Conservation (phyloP, 1,139 yeast genomes). For the Taiozyma sp. region DNA sequence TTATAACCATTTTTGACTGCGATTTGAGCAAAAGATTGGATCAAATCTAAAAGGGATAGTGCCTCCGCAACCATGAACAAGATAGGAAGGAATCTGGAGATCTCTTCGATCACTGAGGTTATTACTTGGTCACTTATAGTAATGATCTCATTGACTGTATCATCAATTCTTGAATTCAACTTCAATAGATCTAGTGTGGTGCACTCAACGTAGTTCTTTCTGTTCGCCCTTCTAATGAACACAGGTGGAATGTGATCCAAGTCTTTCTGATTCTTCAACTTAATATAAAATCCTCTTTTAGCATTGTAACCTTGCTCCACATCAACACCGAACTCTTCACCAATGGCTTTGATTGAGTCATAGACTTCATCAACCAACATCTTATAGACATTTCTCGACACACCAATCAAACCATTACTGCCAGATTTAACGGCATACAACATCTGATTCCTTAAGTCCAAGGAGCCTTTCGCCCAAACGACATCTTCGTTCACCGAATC, state of each 20-base stretch:
- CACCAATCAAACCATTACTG: conserved; percentile 41
- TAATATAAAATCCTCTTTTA: conserved; percentile 35
- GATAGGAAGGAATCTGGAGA: conserved; percentile 29
- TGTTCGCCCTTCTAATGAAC: conserved; percentile 32
- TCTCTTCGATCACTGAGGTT: conserved; percentile 27
- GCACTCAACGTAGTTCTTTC: conserved; percentile 33
- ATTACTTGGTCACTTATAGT: conserved; percentile 37
- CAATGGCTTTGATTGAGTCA: conserved; percentile 22
- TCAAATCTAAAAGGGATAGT: conserved; percentile 36
- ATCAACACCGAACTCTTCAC: conserved; percentile 21
- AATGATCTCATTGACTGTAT: conserved; percentile 35
- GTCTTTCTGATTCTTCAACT: conserved; percentile 19
- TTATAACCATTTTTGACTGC: conserved; percentile 27
- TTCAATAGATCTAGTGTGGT: conserved; percentile 39
- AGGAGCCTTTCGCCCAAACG: conserved; percentile 34
- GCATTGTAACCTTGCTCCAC: conserved; percentile 33
- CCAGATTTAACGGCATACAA: conserved; percentile 42
- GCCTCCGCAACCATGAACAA: conserved; percentile 43
- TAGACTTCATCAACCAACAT: conserved; percentile 33
- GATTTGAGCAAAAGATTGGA: conserved; percentile 34
- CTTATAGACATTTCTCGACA: conserved; percentile 38
- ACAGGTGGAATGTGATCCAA: conserved; percentile 25
- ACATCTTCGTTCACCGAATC: conserved; percentile 37
- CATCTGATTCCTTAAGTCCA: conserved; percentile 39
- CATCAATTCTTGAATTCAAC: conserved; percentile 35